These are phyloP conservation scores for Sugiyamaella japonica DNA, from an alignment of 1,139 yeast species.

Conservation along the genomic window DNA sequence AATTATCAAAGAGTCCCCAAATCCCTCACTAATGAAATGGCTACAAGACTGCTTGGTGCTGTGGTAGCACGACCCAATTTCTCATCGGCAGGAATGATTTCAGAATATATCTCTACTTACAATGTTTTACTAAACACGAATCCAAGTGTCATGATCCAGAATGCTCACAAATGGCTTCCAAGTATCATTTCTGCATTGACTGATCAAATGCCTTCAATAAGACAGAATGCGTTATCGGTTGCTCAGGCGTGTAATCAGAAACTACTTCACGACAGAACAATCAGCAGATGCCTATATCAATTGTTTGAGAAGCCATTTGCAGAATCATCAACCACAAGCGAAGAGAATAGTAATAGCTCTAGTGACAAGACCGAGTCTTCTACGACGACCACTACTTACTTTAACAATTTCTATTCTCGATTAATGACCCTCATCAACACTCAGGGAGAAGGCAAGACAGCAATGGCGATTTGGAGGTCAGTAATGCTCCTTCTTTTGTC, in stretches of 20 bases:
- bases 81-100: conserved; percentile 30
- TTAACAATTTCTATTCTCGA: conserved; percentile 22
- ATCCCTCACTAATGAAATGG: conserved; percentile 28
- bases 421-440: conserved; percentile 18
- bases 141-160: conserved; percentile 25
- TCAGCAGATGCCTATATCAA: conserved; percentile 23
- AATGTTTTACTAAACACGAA: conserved; percentile 23
- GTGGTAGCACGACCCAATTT: conserved; percentile 28
- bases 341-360: not conserved
- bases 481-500: conserved; percentile 22
- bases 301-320: conserved; percentile 22
- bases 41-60: conserved; percentile 24
- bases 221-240: conserved; percentile 28
- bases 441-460: conserved; percentile 24
- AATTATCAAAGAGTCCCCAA: conserved; percentile 31
- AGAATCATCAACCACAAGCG: not conserved
- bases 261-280: conserved; percentile 22
- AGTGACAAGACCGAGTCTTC: not conserved
- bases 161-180: conserved; percentile 32
- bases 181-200: conserved; percentile 26
- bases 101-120: conserved; percentile 30
- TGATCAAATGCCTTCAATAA: conserved; percentile 26
- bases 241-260: conserved; percentile 28
- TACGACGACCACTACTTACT: conserved; percentile 9
- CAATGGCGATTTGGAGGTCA: conserved; percentile 28